Evolutionary conservation across 805 yeast species (phyloP).

Genomic region (Yarrowia phangngaensis): DNA sequence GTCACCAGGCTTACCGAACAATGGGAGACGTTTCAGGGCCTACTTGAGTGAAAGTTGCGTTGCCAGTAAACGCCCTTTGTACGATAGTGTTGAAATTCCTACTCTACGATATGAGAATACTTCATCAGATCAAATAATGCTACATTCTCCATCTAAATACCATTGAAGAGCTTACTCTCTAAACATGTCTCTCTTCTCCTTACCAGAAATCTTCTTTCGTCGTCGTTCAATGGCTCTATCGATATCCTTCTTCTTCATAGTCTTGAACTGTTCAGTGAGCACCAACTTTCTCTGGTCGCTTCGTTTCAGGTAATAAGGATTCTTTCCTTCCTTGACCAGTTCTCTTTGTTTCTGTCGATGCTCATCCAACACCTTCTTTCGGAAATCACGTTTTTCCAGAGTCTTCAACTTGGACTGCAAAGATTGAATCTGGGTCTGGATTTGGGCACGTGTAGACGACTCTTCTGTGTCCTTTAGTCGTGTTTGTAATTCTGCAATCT

Average conservation of each 20-base stretch:
- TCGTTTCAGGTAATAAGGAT: slow-evolving; percentile 48
- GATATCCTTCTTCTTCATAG: slow-evolving; percentile 41
- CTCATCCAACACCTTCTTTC: slow-evolving; percentile 57
- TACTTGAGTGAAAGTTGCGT: no score
- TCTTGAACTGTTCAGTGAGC: slow-evolving; percentile 39
- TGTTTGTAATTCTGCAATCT: slow-evolving; percentile 56
- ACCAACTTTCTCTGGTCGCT: slow-evolving; percentile 41
- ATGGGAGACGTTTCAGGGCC: no score
- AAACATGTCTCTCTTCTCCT: slow-evolving; percentile 40
- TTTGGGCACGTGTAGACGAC: slow-evolving; percentile 38
- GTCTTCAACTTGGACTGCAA: slow-evolving; percentile 50
- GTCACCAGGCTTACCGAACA: no score
- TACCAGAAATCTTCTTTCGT: slow-evolving; percentile 41
- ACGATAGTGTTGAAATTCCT: no score
- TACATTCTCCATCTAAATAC: no score
- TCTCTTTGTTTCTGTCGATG: slow-evolving; percentile 79
- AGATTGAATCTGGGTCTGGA: slow-evolving; percentile 38
- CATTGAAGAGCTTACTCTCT: no score
- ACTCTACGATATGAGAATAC: no score
- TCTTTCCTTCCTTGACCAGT: slow-evolving; percentile 69
- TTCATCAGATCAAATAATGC: no score
- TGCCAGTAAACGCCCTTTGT: no score
- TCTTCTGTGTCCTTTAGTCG: slow-evolving; percentile 43
- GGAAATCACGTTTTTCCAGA: slow-evolving; percentile 70
- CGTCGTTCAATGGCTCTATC: slow-evolving; percentile 38